phyloP scores from a whole-genome alignment of 164 flowering plant genomes.

The Magnolia officinalis region DNA sequence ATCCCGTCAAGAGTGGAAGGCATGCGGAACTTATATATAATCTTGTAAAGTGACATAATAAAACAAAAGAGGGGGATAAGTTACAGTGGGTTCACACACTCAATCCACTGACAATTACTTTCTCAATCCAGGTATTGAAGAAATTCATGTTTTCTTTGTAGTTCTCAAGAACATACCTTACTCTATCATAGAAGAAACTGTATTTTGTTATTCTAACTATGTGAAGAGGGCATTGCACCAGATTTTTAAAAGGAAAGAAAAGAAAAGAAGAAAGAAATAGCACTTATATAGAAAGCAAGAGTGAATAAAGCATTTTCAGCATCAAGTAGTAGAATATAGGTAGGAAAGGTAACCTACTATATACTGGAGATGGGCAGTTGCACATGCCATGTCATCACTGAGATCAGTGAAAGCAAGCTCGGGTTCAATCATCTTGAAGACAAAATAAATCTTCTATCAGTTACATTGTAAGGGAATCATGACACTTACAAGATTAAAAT shows the following conservation, averaged over 20 bases:
- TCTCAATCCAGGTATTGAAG: constrained; percentile 93
- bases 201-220: neutral
- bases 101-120: constrained; percentile 80
- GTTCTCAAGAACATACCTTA: constrained; percentile 72
- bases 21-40: neutral
- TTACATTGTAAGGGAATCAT: neutral
- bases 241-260: neutral
- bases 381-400: constrained; percentile 97
- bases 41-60: neutral
- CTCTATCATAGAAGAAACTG: constrained; percentile 41
- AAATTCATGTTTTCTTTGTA: constrained; percentile 99
- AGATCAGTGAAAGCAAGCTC: constrained; percentile 98
- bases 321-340: constrained; percentile 16
- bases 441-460: neutral
- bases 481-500: neutral
- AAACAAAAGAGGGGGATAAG: neutral
- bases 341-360: constrained; percentile 77
- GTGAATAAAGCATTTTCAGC: too few relatives aligned
- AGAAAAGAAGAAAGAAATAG: too few relatives aligned
- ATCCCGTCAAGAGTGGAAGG: constrained; percentile 40
- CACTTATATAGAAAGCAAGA: too few relatives aligned
- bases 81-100: constrained; percentile 48
- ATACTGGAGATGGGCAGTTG: constrained; percentile 99
- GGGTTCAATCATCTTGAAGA: constrained; percentile 90
- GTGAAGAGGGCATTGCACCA: neutral